Conservation (phyloP, 108 stramenopile species). For the Cyclotella baltica region DNA sequence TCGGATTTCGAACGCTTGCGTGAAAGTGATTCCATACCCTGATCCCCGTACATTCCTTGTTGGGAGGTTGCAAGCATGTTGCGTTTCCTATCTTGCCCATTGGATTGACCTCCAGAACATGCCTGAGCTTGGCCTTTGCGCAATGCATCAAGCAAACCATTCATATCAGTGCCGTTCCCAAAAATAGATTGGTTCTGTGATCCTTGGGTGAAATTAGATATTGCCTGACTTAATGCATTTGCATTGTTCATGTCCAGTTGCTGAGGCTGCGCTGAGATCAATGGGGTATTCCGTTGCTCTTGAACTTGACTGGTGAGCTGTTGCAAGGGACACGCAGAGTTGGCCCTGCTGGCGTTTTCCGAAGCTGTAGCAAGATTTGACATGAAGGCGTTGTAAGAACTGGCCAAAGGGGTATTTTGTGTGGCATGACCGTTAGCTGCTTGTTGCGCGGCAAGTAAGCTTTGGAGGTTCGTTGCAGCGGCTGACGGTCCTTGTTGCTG, state of each 20-base stretch:
- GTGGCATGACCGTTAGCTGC: background rate
- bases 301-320: too few species aligned
- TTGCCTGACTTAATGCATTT: background rate
- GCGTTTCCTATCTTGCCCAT: conserved; percentile 20
- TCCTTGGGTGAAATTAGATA: background rate
- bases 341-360: background rate
- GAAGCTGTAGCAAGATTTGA: background rate
- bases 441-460: conserved; percentile 4
- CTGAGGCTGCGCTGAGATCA: background rate
- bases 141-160: conserved; percentile 20
- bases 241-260: background rate
- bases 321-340: too few species aligned
- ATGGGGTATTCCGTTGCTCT: background rate
- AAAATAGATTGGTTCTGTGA: conserved; percentile 4
- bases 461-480: background rate
- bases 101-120: background rate
- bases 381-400: background rate
- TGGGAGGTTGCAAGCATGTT: background rate
- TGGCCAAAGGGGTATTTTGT: background rate
- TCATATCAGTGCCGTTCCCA: background rate
- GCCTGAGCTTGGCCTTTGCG: conserved; percentile 31
- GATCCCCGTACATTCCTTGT: background rate
- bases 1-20: background rate
- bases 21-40: background rate
- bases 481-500: background rate